These are phyloP conservation scores for Dioscorea alata DNA, from an alignment of 106 monocot genomes.

Conservation along the genomic window DNA sequence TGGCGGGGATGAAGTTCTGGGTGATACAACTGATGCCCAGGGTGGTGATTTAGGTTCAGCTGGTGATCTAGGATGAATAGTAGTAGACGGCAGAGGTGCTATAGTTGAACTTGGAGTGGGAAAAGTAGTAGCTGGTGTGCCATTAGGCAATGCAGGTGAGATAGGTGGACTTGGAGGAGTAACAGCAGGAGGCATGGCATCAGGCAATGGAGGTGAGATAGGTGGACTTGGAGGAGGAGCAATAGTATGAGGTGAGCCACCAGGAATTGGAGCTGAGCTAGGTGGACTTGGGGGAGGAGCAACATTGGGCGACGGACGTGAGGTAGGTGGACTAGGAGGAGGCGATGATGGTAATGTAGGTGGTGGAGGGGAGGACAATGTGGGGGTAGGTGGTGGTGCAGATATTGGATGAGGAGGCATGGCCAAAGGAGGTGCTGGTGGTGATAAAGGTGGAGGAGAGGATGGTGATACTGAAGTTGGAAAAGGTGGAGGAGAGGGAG, in stretches of 20 bases:
- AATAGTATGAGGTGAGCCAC: background rate
- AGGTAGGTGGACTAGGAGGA: background rate
- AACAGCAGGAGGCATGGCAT: background rate
- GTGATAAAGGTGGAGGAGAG: background rate
- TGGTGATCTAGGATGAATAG: too few relatives aligned
- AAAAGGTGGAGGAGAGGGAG: background rate
- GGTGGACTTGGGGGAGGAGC: background rate
- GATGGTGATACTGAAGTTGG: background rate
- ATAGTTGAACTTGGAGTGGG: background rate
- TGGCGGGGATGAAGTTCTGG: background rate
- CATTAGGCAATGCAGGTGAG: too few relatives aligned
- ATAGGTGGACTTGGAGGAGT: background rate
- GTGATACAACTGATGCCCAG: background rate
- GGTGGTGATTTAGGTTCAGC: too few relatives aligned
- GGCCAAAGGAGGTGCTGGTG: background rate
- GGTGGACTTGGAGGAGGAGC: background rate
- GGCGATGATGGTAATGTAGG: background rate
- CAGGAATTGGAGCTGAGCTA: too few relatives aligned
- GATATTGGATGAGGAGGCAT: too few relatives aligned
- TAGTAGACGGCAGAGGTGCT: too few relatives aligned
- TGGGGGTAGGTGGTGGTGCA: constrained; percentile 7
- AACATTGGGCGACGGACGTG: background rate
- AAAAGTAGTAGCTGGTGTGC: background rate
- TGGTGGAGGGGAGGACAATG: background rate
- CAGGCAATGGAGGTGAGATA: background rate